A percentile compares a stretch with the other conserved stretches of the same genome.
Evolutionary conservation across 2,329 filamentous ascomycete genomes (phyloP).

Genomic region (Pseudogymnoascus sp.): DNA sequence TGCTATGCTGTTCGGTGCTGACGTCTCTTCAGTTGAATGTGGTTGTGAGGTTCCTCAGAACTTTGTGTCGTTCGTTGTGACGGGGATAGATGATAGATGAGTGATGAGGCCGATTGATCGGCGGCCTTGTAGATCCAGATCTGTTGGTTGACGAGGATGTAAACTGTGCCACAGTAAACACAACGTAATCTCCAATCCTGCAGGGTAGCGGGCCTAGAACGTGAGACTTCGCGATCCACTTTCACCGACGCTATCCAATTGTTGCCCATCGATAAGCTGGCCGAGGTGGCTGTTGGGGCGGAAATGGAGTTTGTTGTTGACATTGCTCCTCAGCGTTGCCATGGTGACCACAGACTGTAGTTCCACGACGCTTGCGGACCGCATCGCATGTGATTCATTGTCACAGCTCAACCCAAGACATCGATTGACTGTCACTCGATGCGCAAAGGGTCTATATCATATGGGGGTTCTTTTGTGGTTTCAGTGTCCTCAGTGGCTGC

Average conservation of each 20-base stretch:
- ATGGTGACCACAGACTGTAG: not conserved
- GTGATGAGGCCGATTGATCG: not conserved
- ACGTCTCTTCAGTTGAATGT: not conserved
- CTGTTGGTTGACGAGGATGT: slow-evolving; percentile 1
- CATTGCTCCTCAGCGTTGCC: not conserved
- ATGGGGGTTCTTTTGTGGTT: not conserved
- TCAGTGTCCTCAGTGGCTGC: not conserved
- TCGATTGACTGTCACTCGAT: not conserved
- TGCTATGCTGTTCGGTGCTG: not conserved
- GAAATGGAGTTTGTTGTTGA: slow-evolving; percentile 6
- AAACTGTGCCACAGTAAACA: not conserved
- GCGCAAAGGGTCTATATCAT: not conserved
- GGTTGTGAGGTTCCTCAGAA: not conserved
- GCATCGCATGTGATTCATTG: not conserved
- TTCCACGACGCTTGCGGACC: not conserved
- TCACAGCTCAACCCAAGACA: not conserved
- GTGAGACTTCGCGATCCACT: not conserved
- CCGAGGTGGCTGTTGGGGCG: not conserved
- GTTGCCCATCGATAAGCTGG: not conserved
- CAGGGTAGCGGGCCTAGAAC: not conserved
- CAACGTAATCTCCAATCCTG: not conserved
- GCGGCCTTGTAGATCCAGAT: slow-evolving; percentile 6
- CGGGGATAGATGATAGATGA: slow-evolving; percentile 1
- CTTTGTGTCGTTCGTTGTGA: not conserved
- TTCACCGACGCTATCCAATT: not conserved